Conservation (phyloP, 1,284 basidiomycete species). For the Fomes fomentarius region DNA sequence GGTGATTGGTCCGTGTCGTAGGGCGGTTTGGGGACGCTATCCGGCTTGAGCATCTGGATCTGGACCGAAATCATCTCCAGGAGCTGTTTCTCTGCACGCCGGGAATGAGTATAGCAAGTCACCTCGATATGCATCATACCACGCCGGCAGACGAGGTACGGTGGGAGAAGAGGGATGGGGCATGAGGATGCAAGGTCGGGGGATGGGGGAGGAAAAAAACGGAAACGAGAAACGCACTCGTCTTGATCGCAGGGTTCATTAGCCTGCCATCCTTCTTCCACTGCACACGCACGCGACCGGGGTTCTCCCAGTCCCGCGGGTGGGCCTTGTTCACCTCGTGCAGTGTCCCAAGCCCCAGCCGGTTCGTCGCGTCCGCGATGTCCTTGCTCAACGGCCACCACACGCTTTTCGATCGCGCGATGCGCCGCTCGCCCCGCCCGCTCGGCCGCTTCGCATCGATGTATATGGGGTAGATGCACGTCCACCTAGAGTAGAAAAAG, state of each 20-base stretch:
- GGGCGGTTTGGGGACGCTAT: conserved; percentile 70
- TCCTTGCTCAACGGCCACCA: conserved; percentile 95
- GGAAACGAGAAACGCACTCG: conserved; percentile 59
- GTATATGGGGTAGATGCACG: conserved; percentile 95
- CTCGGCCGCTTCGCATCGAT: conserved; percentile 94
- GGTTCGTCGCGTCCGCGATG: conserved; percentile 83
- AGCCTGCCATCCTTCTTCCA: conserved; percentile 83
- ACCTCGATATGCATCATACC: too few species aligned
- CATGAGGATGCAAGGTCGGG: not conserved
- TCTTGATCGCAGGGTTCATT: conserved; percentile 74
- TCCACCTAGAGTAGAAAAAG: conserved; percentile 73
- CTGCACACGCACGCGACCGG: conserved; percentile 89
- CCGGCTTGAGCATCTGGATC: conserved; percentile 76
- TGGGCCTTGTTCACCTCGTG: conserved; percentile 91
- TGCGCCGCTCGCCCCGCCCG: conserved; percentile 80
- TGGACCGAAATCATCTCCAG: conserved; percentile 76
- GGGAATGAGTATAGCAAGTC: conserved; percentile 9
- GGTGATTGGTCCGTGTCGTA: conserved; percentile 43
- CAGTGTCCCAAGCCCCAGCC: conserved; percentile 78
- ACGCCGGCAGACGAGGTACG: too few species aligned
- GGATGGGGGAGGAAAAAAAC: not conserved
- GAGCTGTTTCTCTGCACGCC: conserved; percentile 76
- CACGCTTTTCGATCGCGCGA: conserved; percentile 79
- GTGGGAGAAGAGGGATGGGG: not conserved
- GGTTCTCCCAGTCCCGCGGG: conserved; percentile 97